Evolutionary conservation across 306 rosid genomes (phyloP), one percentile per base, ranked within the genome.

Genomic region (Cyclanthera cordifolia): DNA sequence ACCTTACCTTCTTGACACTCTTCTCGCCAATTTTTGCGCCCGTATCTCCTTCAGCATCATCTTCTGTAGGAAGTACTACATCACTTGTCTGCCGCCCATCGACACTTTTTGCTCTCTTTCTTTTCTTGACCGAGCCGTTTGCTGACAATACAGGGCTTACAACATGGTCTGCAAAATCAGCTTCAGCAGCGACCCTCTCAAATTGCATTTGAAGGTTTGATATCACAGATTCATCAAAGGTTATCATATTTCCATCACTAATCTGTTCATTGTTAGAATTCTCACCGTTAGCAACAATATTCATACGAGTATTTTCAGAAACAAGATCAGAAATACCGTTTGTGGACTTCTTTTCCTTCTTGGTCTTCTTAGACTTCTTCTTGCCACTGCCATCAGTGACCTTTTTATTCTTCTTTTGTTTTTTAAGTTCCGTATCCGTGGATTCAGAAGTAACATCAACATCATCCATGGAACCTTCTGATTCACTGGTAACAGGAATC

Each of bases 141-240:
- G 72, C 49, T 1, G 65, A 41, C 58, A 72, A 56, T 52, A 67
- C 54, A 5, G 88, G 80, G 45, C 72, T 43, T 2, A 81, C 77
- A 69, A 79, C 76, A 63, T 72, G 81, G 61, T 78, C 81, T 11
- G 74, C 84, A 79, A 82, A 58, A 50, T 96, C 95, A 9, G 81
- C 85, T 81, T 88, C 96, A 0, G 90, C 87, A 34, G 97, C 99
- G 69, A 86, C 77, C 82, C 59, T 90, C 88, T 94, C 97, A 52
- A 94, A 94, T 74, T 90, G 96, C 82, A 73, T 82, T 71, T 88
- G 97, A 41, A 94, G 97, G 73, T 90, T 94, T 1, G 89, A 77
- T 70, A 88, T 88, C 73, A 75, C 90, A 76, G 61, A 72, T 55
- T 90, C 97, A 52, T 75, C 65, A 37, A 86, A 72, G 20, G 60